phyloP scores from a whole-genome alignment of 495 filamentous ascomycete genomes.

The Aspergillus heteromorphus region DNA sequence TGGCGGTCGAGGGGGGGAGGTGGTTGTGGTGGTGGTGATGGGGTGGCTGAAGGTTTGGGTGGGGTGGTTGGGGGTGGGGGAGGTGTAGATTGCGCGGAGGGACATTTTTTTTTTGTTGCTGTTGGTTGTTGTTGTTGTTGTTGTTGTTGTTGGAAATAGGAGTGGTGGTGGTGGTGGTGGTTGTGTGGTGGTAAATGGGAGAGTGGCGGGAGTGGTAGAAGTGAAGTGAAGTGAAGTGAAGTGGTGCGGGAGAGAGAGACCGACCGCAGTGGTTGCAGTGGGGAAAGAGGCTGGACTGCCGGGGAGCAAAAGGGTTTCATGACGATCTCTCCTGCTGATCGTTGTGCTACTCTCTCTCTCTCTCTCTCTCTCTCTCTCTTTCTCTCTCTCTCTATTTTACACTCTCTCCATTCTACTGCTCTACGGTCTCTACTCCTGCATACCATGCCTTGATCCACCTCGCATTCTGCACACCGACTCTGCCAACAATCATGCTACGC shows the following conservation, averaged over 20 bases:
- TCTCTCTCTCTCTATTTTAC: too few relatives aligned
- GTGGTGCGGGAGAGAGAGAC: too few relatives aligned
- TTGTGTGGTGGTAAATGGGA: not conserved
- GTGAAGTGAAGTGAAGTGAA: not conserved
- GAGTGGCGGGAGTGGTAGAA: not conserved
- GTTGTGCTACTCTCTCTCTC: too few relatives aligned
- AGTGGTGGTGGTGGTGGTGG: not conserved
- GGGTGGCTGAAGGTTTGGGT: slow-evolving; percentile 39
- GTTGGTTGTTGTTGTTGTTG: not conserved
- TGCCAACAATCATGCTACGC: slow-evolving; percentile 18
- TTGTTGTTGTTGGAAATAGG: not conserved
- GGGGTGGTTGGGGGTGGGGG: slow-evolving; percentile 30
- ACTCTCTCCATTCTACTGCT: too few relatives aligned
- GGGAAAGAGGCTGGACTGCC: too few relatives aligned
- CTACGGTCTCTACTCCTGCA: too few relatives aligned
- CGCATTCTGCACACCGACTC: too few relatives aligned
- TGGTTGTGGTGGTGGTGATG: slow-evolving; percentile 26
- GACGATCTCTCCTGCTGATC: too few relatives aligned
- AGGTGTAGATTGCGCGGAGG: slow-evolving; percentile 55
- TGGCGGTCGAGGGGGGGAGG: slow-evolving; percentile 34
- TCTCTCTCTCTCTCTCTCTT: too few relatives aligned
- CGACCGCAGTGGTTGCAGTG: too few relatives aligned
- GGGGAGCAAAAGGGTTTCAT: too few relatives aligned
- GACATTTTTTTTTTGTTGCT: not conserved
- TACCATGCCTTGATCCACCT: too few relatives aligned